Conservation (phyloP, 345 rosid genomes). For the Salix suchowensis region DNA sequence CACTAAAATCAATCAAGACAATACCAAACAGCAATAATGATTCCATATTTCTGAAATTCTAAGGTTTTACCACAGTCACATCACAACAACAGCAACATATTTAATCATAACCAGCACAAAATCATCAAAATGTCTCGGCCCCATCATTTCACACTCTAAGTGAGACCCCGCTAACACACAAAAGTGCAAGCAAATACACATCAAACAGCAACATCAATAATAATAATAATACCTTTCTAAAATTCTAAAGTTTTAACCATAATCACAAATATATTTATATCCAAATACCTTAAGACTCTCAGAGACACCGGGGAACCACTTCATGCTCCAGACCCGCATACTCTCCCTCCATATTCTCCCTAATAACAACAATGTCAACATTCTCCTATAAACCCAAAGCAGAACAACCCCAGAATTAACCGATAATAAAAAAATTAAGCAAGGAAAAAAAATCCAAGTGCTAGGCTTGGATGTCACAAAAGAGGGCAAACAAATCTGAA, state of each 20-base stretch:
- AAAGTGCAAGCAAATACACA: not conserved
- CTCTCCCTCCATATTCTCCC: conserved; percentile 96
- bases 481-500: too few relatives aligned
- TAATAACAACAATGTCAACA: conserved; percentile 82
- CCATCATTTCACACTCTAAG: not conserved
- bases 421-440: too few relatives aligned
- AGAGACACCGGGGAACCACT: conserved; percentile 90
- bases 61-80: not conserved
- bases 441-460: too few relatives aligned
- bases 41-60: too few relatives aligned
- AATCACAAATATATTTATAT: not conserved
- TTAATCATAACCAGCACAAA: not conserved
- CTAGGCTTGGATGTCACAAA: too few relatives aligned
- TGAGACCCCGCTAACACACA: not conserved
- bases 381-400: conserved; percentile 24
- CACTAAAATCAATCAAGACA: not conserved
- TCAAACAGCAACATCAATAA: not conserved
- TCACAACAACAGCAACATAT: not conserved
- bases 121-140: not conserved
- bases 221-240: too few relatives aligned
- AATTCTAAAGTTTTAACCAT: too few relatives aligned
- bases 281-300: conserved; percentile 45
- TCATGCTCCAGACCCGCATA: conserved; percentile 87
- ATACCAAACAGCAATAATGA: not conserved
- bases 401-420: too few relatives aligned